Evolutionary conservation across 2,329 filamentous ascomycete species (phyloP).

Genomic region (Podosphaera fusca): DNA sequence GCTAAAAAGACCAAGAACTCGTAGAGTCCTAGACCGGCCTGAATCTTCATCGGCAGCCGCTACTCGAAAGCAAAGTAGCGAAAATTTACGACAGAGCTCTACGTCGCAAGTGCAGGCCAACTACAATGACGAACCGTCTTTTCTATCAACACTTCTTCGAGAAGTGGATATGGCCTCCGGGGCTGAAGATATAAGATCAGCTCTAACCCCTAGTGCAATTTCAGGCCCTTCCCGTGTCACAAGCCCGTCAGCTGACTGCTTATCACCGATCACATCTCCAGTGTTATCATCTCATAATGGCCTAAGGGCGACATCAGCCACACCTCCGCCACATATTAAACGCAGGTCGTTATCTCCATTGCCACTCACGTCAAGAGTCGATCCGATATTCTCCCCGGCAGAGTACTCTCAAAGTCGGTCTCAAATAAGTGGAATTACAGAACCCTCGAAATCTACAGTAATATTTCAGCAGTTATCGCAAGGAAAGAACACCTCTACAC

Average conservation of each 20-base stretch:
- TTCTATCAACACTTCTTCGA: constrained; percentile 66
- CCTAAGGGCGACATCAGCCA: constrained; percentile 41
- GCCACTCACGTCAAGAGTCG: constrained; percentile 45
- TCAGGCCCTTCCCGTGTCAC: constrained; percentile 10
- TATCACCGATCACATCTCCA: constrained; percentile 46
- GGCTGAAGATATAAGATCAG: constrained; percentile 29
- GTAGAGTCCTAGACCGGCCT: constrained; percentile 34
- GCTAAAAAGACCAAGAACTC: constrained; percentile 67
- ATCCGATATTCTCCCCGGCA: constrained; percentile 50
- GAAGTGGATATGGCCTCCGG: constrained; percentile 53
- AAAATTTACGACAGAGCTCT: constrained; percentile 4
- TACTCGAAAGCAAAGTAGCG: constrained; percentile 17
- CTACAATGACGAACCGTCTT: constrained; percentile 39
- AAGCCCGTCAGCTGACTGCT: constrained; percentile 20
- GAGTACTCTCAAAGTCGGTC: constrained; percentile 47
- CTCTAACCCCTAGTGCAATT: constrained; percentile 6
- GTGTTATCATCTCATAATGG: constrained; percentile 40
- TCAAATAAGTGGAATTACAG: constrained; percentile 14
- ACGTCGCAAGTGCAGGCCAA: constrained; percentile 13
- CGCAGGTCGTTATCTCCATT: constrained; percentile 41
- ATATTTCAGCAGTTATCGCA: constrained; percentile 14
- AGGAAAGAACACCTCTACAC: constrained; percentile 13
- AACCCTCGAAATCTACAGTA: constrained; percentile 11
- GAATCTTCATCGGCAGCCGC: constrained; percentile 16
- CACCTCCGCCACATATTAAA: constrained; percentile 41